phyloP scores from a whole-genome alignment of 805 yeast genomes.

The Candida xiaguanensis region DNA sequence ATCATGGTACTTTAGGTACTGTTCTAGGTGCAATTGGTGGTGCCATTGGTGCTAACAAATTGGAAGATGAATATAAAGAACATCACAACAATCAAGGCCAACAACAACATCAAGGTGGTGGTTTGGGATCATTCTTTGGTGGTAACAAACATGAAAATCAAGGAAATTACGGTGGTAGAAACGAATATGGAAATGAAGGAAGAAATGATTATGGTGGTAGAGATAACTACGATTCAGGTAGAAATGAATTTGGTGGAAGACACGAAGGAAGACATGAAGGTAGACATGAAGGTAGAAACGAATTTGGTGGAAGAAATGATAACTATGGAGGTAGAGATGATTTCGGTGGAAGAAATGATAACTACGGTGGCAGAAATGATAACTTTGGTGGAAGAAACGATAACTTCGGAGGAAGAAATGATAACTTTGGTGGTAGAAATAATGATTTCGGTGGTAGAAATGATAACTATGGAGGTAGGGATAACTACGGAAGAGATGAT shows the following conservation, averaged over 20 bases:
- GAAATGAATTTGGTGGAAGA: constrained; percentile 8
- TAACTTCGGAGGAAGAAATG: constrained; percentile 6
- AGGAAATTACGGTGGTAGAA: constrained; percentile 9
- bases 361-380: constrained; percentile 10
- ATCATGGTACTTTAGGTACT: constrained; percentile 42
- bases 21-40: constrained; percentile 54
- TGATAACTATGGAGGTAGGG: constrained; percentile 9
- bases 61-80: constrained; percentile 37
- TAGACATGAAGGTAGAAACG: constrained; percentile 6
- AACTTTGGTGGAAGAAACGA: constrained; percentile 6
- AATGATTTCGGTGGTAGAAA: constrained; percentile 6
- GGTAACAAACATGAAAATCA: constrained; percentile 13
- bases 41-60: constrained; percentile 51
- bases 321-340: constrained; percentile 8
- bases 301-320: constrained; percentile 12
- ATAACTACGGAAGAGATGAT: constrained; percentile 8
- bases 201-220: constrained; percentile 10
- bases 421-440: constrained; percentile 6
- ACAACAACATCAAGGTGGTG: constrained; percentile 6
- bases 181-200: constrained; percentile 1
- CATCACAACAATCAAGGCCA: constrained; percentile 14
- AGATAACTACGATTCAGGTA: constrained; percentile 2
- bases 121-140: constrained; percentile 16
- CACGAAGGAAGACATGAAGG: constrained; percentile 8
- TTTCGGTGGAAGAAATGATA: constrained; percentile 8